Evolutionary conservation across 1,284 basidiomycete genomes (phyloP).

Genomic region (Tilletia indica): DNA sequence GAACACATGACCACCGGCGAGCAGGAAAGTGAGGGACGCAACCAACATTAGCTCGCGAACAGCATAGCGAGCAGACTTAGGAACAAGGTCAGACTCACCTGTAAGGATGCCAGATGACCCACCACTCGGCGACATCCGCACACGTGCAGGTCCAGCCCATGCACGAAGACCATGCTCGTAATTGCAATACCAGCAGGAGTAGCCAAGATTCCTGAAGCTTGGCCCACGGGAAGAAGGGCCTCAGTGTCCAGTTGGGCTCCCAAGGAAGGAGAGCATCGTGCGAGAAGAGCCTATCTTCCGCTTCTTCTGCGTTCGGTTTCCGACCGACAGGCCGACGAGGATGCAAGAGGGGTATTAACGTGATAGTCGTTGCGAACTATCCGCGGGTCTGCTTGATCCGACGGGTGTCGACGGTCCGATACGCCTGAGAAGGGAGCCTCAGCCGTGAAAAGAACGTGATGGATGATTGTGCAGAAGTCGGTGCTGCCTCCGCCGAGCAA

Average conservation of each 20-base stretch:
- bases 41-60: too few species aligned
- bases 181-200: slow-evolving; percentile 84
- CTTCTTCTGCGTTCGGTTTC: slow-evolving; percentile 74
- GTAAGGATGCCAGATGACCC: slow-evolving; percentile 82
- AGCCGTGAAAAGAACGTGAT: slow-evolving; percentile 9
- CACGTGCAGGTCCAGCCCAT: slow-evolving; percentile 82
- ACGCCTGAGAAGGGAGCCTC: neutral
- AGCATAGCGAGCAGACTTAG: neutral
- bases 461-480: neutral
- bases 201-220: slow-evolving; percentile 61
- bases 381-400: neutral
- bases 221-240: slow-evolving; percentile 66
- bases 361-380: too few species aligned
- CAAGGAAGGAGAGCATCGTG: slow-evolving; percentile 77
- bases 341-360: too few species aligned
- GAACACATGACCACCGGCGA: too few species aligned
- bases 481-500: neutral
- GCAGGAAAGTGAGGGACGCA: too few species aligned
- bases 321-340: slow-evolving; percentile 71
- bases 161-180: slow-evolving; percentile 81
- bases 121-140: slow-evolving; percentile 73
- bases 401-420: neutral
- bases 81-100: slow-evolving; percentile 52
- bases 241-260: slow-evolving; percentile 73
- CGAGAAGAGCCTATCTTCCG: slow-evolving; percentile 79